Conservation (phyloP, 2,329 filamentous ascomycete genomes). For the Ophiostoma ulmi region DNA sequence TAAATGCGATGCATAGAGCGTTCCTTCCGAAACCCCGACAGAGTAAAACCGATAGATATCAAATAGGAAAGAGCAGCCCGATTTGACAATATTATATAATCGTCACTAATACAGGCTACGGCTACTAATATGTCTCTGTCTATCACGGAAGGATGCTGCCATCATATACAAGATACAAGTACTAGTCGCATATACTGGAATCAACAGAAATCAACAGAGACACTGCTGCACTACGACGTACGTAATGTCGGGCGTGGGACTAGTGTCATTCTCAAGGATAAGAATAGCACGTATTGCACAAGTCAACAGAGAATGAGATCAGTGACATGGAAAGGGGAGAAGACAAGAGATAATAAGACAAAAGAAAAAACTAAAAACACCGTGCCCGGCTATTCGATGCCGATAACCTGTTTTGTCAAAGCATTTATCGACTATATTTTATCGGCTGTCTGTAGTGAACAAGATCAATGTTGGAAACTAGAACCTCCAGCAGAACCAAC, state of each 20-base stretch:
- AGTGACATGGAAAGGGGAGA: neutral
- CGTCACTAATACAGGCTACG: neutral
- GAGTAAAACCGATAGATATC: neutral
- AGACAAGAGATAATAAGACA: neutral
- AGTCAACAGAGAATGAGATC: neutral
- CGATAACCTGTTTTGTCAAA: neutral
- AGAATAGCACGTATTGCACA: neutral
- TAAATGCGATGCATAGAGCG: neutral
- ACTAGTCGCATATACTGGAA: neutral
- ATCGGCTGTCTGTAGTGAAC: neutral
- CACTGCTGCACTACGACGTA: constrained; percentile 8
- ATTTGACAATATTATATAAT: neutral
- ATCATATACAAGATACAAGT: neutral
- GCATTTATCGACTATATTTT: neutral
- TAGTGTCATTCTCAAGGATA: neutral
- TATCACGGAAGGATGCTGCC: neutral
- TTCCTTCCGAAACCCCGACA: neutral
- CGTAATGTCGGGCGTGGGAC: neutral
- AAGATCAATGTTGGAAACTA: neutral
- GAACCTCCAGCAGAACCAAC: neutral
- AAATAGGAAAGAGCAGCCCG: neutral
- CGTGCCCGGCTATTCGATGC: neutral
- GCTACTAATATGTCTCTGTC: neutral
- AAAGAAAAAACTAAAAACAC: neutral
- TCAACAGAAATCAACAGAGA: neutral